Base-by-base conservation (phyloP, 164 flowering plant genomes). In the Kingdonia uniflora region DNA sequence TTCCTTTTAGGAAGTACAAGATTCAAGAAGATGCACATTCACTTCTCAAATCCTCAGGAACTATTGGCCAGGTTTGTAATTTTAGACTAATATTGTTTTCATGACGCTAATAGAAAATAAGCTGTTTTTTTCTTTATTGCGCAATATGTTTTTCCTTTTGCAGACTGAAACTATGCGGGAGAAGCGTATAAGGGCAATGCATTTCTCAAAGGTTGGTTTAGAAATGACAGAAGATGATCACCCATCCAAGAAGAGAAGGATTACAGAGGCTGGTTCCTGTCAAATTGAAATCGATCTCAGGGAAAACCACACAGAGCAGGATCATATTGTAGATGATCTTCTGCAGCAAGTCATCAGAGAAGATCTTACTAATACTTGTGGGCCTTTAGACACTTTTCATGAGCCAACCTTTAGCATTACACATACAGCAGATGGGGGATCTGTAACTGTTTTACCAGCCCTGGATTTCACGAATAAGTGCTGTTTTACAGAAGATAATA, bases 81-180 rank as follows among this genome's bases (percentile, higher is more conserved):
- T 5, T 24, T 48, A 19, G 37, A 23, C 12, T 23, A 1, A 19
- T 39, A 52, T 44, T 50, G 19, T 14, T 23, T 14, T 10, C 19
- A 49, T 24, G 16, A 38, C 19, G 11, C 6, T 43, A 2, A 29
- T 3, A 29, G 4, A 29, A 29, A 29, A 29, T 29, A 29, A 29
- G 15, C 13, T 22, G 2, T 47, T 21, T 2, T 47, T 41, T 41
- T 14, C 44, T 14, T 16, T 41, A 11, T 6, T 49, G 13, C 19
- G 50, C 15, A 39, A 29, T 33, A 17, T 19, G 37, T 24, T 15
- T 48, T 2, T 41, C 5, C 6, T 17, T 14, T 37, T 69, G 41
- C 56, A 92, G 98, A 81, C 38, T 57, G 88, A 84, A 60, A 85
- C 98, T 51, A 57, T 29, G 67, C 59, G 55, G 60, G 91, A 86